These are phyloP conservation scores for Flaveria sonorensis DNA, from an alignment of 129 eudicot genomes.

Conservation along the genomic window DNA sequence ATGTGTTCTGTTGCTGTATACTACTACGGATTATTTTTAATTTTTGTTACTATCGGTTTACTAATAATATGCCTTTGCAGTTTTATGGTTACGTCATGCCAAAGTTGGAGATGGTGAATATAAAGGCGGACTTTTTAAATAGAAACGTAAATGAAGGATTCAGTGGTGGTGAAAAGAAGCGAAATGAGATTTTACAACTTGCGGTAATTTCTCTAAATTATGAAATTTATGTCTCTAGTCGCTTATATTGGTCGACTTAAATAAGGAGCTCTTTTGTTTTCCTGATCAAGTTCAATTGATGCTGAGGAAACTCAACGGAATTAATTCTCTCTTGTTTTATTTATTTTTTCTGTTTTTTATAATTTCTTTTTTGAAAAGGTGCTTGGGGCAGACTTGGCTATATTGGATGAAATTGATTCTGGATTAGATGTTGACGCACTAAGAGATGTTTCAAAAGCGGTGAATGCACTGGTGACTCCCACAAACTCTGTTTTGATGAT, in stretches of 20 bases:
- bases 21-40: neutral
- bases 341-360: neutral
- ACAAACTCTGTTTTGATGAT: constrained; percentile 89
- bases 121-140: constrained; percentile 75
- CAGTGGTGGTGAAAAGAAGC: constrained; percentile 98
- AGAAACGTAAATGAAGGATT: constrained; percentile 99
- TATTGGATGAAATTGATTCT: constrained; percentile 96
- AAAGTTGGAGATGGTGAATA: constrained; percentile 84
- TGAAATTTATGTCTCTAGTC: neutral
- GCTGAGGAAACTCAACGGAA: neutral
- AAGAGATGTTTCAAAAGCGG: constrained; percentile 92
- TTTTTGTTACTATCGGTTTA: constrained; percentile 12
- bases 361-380: constrained; percentile 44
- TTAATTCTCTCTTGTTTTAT: neutral
- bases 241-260: neutral
- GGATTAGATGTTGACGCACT: constrained; percentile 99
- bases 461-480: constrained; percentile 74
- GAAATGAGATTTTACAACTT: constrained; percentile 94
- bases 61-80: constrained; percentile 47
- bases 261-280: neutral
- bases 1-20: neutral
- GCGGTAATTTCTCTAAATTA: constrained; percentile 58
- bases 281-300: neutral
- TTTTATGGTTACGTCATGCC: constrained; percentile 81
- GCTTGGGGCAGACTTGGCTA: constrained; percentile 92